Evolutionary conservation across 495 filamentous ascomycete species (phyloP).

Genomic region (Recurvomyces mirabilis): DNA sequence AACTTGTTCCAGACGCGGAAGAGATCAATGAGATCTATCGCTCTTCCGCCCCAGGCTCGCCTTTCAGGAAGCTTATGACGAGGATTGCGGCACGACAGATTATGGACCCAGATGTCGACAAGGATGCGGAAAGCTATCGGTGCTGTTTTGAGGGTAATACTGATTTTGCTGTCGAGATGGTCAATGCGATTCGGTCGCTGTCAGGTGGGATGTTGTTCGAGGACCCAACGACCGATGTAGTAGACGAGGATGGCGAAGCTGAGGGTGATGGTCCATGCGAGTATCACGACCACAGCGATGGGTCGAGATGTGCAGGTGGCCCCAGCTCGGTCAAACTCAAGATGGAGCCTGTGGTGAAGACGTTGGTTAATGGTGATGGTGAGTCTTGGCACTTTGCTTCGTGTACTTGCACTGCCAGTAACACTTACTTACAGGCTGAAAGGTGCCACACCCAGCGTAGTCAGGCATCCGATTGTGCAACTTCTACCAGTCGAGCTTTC

Average conservation of each 20-base stretch:
- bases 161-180: conserved; percentile 38
- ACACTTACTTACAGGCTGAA: conserved; percentile 13
- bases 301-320: conserved; percentile 25
- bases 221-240: conserved; percentile 40
- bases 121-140: conserved; percentile 34
- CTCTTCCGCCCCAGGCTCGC: conserved; percentile 27
- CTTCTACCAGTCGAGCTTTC: conserved; percentile 10
- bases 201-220: conserved; percentile 37
- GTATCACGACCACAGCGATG: conserved; percentile 37
- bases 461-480: too few species aligned
- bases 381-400: too few species aligned
- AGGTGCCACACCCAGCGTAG: background rate
- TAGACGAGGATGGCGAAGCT: too few species aligned
- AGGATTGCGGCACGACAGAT: conserved; percentile 40
- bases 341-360: conserved; percentile 19
- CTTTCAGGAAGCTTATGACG: conserved; percentile 37
- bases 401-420: too few species aligned
- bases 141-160: conserved; percentile 36
- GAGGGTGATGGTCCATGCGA: conserved; percentile 32
- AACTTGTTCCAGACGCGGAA: conserved; percentile 38
- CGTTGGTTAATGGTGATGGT: background rate
- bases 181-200: conserved; percentile 37
- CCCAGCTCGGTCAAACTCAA: conserved; percentile 19
- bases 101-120: conserved; percentile 39
- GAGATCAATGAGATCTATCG: conserved; percentile 40